Percentiles rank a stretch among this genome's conserved stretches.
These are phyloP conservation scores for Staphylotrichum tortipilum DNA, from an alignment of 495 filamentous ascomycete genomes.

Conservation along the genomic window DNA sequence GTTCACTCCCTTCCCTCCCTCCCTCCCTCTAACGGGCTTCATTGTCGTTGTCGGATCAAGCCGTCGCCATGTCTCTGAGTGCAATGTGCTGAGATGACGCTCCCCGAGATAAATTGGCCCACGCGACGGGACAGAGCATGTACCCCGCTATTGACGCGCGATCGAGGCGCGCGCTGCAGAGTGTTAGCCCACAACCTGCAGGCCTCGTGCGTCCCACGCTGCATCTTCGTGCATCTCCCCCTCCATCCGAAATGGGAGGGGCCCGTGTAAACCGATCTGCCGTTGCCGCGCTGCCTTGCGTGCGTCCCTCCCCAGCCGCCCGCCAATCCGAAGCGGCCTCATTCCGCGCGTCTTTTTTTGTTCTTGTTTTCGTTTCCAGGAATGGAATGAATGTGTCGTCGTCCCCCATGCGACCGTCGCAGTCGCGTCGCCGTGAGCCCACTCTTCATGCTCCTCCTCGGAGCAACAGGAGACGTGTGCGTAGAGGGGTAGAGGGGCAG, in stretches of 20 bases:
- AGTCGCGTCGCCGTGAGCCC: neutral
- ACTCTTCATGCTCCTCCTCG: neutral
- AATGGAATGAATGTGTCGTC: no score
- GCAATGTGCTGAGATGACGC: neutral
- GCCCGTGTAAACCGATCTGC: neutral
- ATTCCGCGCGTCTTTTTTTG: neutral
- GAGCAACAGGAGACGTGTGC: no score
- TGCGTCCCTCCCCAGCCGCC: neutral
- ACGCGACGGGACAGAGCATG: no score
- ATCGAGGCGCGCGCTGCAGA: neutral
- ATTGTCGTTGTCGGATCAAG: neutral
- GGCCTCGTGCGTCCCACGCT: no score
- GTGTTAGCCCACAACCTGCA: constrained; percentile 4
- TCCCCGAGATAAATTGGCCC: neutral
- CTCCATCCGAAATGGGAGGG: constrained; percentile 6
- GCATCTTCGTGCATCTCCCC: no score
- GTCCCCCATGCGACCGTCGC: neutral
- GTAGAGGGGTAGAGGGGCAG: constrained; percentile 3
- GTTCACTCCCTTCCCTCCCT: neutral
- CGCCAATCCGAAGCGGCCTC: neutral
- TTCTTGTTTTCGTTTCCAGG: no score
- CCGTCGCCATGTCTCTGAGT: neutral
- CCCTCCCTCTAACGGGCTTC: no score
- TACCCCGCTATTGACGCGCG: constrained; percentile 6
- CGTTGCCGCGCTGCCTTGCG: neutral